These are phyloP conservation scores for Nakazawaea wyomingensis DNA, from an alignment of 805 yeast species.

Conservation along the genomic window DNA sequence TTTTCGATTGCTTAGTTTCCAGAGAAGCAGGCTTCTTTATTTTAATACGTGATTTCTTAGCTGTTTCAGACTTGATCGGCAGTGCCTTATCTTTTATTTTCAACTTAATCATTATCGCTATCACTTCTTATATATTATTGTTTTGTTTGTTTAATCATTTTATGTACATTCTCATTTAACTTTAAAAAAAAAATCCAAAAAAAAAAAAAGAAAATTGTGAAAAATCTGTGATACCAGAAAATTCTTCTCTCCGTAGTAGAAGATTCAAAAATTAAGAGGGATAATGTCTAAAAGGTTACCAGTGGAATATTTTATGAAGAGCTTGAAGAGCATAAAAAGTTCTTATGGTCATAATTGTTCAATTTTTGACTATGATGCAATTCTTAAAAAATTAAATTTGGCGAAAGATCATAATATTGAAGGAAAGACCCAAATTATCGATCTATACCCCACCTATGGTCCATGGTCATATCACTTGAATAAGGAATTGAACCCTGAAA, in stretches of 20 bases:
- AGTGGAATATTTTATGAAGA: background rate
- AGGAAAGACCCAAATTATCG: constrained; percentile 45
- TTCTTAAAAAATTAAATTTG: constrained; percentile 44
- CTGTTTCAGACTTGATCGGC: constrained; percentile 15
- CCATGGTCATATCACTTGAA: constrained; percentile 60
- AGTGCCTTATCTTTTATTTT: constrained; percentile 18
- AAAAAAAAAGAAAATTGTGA: background rate
- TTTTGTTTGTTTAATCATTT: background rate
- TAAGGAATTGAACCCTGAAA: constrained; percentile 52
- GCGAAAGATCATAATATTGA: constrained; percentile 30
- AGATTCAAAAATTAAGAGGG: background rate
- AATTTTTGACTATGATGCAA: constrained; percentile 18
- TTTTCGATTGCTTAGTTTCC: background rate
- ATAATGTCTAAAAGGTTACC: background rate
- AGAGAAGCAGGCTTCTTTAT: constrained; percentile 15
- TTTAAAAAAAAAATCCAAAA: too few species aligned
- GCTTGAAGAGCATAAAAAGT: constrained; percentile 16
- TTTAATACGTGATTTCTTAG: constrained; percentile 24
- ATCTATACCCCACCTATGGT: constrained; percentile 56
- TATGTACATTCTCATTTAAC: too few species aligned
- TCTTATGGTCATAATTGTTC: constrained; percentile 17
- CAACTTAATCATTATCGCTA: constrained; percentile 19
- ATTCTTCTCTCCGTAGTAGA: background rate
- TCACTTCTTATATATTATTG: background rate
- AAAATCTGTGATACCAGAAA: background rate